A percentile compares a stretch with the other conserved stretches of the same genome.
Evolutionary conservation across 1,284 basidiomycete species (phyloP).

Genomic region (Puccinia hordei): DNA sequence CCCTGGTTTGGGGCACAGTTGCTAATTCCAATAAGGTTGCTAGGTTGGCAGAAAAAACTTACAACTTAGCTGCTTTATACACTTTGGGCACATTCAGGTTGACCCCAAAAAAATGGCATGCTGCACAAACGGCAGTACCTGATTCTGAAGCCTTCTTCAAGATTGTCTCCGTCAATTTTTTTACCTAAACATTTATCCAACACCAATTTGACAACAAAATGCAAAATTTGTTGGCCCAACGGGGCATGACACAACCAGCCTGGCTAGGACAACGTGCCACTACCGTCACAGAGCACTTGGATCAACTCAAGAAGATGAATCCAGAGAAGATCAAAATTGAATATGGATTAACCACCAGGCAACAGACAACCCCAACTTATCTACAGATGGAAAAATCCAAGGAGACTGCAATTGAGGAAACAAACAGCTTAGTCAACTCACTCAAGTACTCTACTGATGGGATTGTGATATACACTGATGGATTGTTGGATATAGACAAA

Average conservation of each 20-base stretch:
- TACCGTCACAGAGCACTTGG: neutral
- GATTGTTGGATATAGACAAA: neutral
- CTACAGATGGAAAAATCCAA: neutral
- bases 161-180: neutral
- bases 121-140: neutral
- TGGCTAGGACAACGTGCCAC: too few relatives aligned
- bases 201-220: neutral
- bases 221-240: neutral
- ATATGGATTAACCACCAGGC: neutral
- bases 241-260: neutral
- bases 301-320: neutral
- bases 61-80: neutral
- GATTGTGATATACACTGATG: neutral
- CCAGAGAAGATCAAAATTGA: neutral
- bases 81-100: neutral
- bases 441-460: neutral
- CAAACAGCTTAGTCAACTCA: neutral
- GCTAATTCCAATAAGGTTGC: neutral
- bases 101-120: neutral
- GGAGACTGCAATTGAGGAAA: neutral
- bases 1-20: neutral
- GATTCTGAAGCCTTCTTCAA: neutral
- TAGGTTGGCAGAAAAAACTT: neutral
- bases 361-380: too few relatives aligned
- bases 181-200: neutral